These are phyloP conservation scores for Exutisphaerella laricina DNA, from an alignment of 2,329 filamentous ascomycete species.

Conservation along the genomic window DNA sequence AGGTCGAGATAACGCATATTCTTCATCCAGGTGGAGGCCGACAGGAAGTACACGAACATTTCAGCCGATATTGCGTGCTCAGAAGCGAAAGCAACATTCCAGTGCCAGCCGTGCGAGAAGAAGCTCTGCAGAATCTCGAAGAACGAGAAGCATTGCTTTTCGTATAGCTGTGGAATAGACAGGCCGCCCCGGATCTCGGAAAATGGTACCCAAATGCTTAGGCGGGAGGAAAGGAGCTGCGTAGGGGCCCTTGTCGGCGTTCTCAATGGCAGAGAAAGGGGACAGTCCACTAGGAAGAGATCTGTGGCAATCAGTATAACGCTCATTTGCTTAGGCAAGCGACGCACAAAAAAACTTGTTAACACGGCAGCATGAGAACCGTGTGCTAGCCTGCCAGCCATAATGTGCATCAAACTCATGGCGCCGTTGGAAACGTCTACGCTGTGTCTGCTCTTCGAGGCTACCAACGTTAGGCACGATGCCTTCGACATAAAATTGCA, in stretches of 20 bases:
- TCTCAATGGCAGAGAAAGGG: neutral
- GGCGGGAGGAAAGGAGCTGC: neutral
- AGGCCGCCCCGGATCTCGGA: neutral
- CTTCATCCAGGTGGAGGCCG: conserved; percentile 2
- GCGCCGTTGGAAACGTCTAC: neutral
- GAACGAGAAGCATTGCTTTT: neutral
- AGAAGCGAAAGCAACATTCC: neutral
- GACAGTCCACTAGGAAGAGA: conserved; percentile 5
- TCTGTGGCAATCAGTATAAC: neutral
- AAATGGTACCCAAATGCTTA: neutral
- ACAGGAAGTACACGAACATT: conserved; percentile 5
- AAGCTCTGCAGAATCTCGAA: conserved; percentile 3
- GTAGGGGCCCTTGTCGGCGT: neutral
- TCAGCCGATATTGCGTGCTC: neutral
- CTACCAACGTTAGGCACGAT: neutral
- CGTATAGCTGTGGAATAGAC: conserved; percentile 1
- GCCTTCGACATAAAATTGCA: neutral
- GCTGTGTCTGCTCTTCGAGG: neutral
- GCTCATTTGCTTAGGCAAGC: neutral
- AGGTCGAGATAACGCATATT: conserved; percentile 9
- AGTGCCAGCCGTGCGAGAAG: conserved; percentile 4
- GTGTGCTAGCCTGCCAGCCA: conserved; percentile 2
- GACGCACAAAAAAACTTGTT: neutral
- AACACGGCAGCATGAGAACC: conserved; percentile 5
- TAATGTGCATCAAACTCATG: neutral